Percentiles rank a stretch among this genome's conserved stretches.
These are phyloP conservation scores for Epichloe hybrida DNA, from an alignment of 2,329 filamentous ascomycete species.

Conservation along the genomic window DNA sequence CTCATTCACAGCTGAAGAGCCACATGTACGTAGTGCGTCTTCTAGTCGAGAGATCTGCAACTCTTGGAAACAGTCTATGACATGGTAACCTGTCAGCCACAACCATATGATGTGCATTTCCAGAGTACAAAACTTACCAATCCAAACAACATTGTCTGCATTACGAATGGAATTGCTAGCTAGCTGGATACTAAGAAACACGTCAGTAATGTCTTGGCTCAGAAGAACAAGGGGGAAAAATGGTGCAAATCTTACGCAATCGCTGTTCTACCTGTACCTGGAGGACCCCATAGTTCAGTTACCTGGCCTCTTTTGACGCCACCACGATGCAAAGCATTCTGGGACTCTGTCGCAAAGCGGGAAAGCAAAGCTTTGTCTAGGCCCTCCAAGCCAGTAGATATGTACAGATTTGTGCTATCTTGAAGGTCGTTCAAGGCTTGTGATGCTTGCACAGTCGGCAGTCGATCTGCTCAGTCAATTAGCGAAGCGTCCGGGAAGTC, in stretches of 20 bases:
- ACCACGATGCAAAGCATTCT: conserved; percentile 17
- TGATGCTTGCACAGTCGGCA: conserved; percentile 65
- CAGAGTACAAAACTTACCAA: conserved; percentile 45
- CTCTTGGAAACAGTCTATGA: conserved; percentile 34
- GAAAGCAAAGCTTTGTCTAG: conserved; percentile 35
- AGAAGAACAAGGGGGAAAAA: neutral
- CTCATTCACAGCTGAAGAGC: conserved; percentile 3
- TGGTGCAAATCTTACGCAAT: conserved; percentile 46
- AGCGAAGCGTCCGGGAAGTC: neutral
- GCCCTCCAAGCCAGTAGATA: conserved; percentile 41
- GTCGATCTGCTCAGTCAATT: conserved; percentile 41
- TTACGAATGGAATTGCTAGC: conserved; percentile 47
- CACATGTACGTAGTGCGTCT: conserved; percentile 12
- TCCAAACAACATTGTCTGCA: conserved; percentile 60
- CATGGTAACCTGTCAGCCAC: neutral
- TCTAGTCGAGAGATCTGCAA: conserved; percentile 16
- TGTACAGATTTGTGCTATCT: conserved; percentile 31
- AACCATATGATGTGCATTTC: neutral
- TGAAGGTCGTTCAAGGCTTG: conserved; percentile 52
- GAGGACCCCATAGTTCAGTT: conserved; percentile 78
- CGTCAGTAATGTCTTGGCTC: neutral
- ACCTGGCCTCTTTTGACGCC: conserved; percentile 66
- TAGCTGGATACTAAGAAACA: conserved; percentile 44
- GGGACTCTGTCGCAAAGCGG: conserved; percentile 5
- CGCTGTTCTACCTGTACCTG: conserved; percentile 73